Evolutionary conservation across 2,329 filamentous ascomycete genomes (phyloP).

Genomic region (Chaetomium globosum): DNA sequence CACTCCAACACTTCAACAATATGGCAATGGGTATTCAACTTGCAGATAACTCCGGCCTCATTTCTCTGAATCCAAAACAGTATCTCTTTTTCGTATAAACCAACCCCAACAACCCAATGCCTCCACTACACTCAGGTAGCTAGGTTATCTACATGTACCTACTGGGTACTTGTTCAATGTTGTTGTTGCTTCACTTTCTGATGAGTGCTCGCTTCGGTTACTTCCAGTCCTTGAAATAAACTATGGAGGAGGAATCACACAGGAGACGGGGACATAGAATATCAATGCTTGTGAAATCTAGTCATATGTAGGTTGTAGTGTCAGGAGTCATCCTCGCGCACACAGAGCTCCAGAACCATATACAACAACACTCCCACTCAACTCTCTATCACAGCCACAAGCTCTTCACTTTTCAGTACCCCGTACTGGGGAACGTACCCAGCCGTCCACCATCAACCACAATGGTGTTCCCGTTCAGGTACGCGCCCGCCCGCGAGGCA

Average conservation of each 20-base stretch:
- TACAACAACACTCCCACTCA: background rate
- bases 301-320: background rate
- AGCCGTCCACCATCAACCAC: slow-evolving; percentile 66
- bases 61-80: too few relatives aligned
- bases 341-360: background rate
- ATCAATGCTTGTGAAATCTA: background rate
- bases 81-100: too few relatives aligned
- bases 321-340: background rate
- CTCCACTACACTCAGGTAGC: too few relatives aligned
- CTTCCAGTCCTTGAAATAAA: background rate
- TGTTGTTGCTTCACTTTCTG: background rate
- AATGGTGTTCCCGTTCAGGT: slow-evolving; percentile 65
- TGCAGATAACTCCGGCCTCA: background rate
- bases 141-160: too few relatives aligned
- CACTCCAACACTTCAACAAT: background rate
- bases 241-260: background rate
- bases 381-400: too few relatives aligned
- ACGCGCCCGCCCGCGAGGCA: slow-evolving; percentile 65
- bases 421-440: slow-evolving; percentile 55
- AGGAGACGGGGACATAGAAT: background rate
- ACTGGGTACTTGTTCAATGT: too few relatives aligned
- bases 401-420: slow-evolving; percentile 27
- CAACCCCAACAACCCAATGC: too few relatives aligned
- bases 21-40: background rate
- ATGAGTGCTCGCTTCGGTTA: background rate